Percentiles rank a stretch among this genome's conserved stretches.
Evolutionary conservation across 2,329 filamentous ascomycete species (phyloP).

Genomic region (Didymella glomerata): DNA sequence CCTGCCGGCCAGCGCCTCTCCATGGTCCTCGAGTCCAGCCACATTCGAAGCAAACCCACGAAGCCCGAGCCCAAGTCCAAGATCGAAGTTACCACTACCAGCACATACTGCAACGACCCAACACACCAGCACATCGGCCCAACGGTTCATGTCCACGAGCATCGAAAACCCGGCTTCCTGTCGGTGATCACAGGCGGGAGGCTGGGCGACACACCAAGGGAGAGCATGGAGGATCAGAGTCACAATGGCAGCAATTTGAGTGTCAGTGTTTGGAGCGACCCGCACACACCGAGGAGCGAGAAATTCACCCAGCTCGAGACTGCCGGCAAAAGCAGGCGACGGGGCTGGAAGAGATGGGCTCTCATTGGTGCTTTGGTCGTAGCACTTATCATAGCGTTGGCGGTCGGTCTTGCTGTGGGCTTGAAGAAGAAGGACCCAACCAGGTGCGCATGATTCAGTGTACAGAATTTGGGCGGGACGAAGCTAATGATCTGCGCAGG

Average conservation of each 20-base stretch:
- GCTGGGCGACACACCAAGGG: slow-evolving; percentile 42
- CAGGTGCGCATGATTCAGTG: slow-evolving; percentile 26
- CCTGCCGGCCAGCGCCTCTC: slow-evolving; percentile 54
- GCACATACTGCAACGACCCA: slow-evolving; percentile 42
- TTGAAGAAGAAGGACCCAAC: slow-evolving; percentile 48
- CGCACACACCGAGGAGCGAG: slow-evolving; percentile 34
- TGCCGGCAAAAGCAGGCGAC: slow-evolving; percentile 32
- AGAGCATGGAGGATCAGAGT: slow-evolving; percentile 39
- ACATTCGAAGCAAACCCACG: slow-evolving; percentile 25
- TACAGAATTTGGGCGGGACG: no score
- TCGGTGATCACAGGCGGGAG: slow-evolving; percentile 33
- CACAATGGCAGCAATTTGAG: slow-evolving; percentile 43
- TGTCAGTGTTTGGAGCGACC: slow-evolving; percentile 50
- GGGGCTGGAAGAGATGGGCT: slow-evolving; percentile 53
- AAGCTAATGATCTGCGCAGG: slow-evolving; percentile 17
- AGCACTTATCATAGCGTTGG: slow-evolving; percentile 48
- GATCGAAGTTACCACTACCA: slow-evolving; percentile 39
- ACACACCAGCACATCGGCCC: slow-evolving; percentile 36
- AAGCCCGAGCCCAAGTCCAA: slow-evolving; percentile 36
- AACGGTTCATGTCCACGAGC: slow-evolving; percentile 29
- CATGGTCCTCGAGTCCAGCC: slow-evolving; percentile 50
- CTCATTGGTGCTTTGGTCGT: slow-evolving; percentile 48
- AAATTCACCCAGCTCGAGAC: slow-evolving; percentile 41
- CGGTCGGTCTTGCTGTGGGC: slow-evolving; percentile 53
- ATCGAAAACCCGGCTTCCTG: slow-evolving; percentile 32